These are phyloP conservation scores for Magnusiomyces clavatus DNA, from an alignment of 1,139 yeast species.

Conservation along the genomic window DNA sequence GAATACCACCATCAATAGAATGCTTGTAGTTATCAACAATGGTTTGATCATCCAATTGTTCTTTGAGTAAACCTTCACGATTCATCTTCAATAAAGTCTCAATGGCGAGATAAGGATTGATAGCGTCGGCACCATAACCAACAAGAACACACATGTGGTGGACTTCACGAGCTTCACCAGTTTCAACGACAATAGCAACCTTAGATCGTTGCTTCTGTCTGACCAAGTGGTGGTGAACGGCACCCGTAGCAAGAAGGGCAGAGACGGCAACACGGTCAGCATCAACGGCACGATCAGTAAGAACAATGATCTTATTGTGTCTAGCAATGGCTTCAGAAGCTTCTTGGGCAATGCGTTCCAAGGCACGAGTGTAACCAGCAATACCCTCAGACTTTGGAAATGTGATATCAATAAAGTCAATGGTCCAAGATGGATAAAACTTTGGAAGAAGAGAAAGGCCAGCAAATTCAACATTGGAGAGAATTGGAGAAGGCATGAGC, in stretches of 20 bases:
- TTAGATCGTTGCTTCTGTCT: conserved; percentile 94
- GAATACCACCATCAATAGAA: conserved; percentile 82
- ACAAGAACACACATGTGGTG: conserved; percentile 92
- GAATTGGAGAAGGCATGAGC: conserved; percentile 72
- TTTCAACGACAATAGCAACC: conserved; percentile 83
- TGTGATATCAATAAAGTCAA: conserved; percentile 79
- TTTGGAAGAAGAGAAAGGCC: conserved; percentile 65
- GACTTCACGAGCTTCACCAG: conserved; percentile 96
- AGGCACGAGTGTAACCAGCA: conserved; percentile 74
- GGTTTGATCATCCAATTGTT: conserved; percentile 46
- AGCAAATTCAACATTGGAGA: conserved; percentile 61
- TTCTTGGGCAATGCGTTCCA: conserved; percentile 80
- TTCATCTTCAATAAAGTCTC: conserved; percentile 84
- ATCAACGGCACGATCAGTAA: conserved; percentile 62
- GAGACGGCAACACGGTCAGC: conserved; percentile 69
- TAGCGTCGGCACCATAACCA: conserved; percentile 96
- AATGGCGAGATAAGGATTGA: conserved; percentile 88
- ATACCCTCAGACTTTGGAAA: conserved; percentile 76
- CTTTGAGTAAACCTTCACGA: conserved; percentile 65
- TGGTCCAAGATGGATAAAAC: conserved; percentile 83
- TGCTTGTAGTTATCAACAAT: conserved; percentile 70
- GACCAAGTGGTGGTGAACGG: conserved; percentile 94
- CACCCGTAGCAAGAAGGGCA: conserved; percentile 91
- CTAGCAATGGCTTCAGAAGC: conserved; percentile 81
- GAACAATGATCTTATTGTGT: conserved; percentile 62